phyloP scores from a whole-genome alignment of 305 asterid genomes.

The Ilex paraguariensis region DNA sequence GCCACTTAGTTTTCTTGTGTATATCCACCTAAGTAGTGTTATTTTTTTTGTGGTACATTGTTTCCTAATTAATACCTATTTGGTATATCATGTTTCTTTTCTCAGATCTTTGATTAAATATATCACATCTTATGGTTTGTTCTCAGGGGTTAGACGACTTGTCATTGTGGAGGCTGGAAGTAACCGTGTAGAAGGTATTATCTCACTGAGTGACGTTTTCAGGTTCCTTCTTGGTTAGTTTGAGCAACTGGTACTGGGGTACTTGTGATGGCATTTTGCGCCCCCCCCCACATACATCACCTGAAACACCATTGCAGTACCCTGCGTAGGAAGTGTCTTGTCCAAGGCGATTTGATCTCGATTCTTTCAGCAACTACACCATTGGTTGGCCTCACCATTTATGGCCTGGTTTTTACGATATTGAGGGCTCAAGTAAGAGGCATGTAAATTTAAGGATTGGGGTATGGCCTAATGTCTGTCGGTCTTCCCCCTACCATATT shows the following conservation, averaged over 20 bases:
- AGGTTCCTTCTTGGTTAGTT: slow-evolving; percentile 61
- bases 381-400: background rate
- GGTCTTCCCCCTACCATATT: too few species aligned
- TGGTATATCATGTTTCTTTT: too few species aligned
- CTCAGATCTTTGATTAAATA: too few species aligned
- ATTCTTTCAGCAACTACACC: background rate
- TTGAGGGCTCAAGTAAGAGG: slow-evolving; percentile 16
- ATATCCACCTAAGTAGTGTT: too few species aligned
- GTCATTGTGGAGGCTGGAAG: slow-evolving; percentile 83
- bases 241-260: slow-evolving; percentile 11
- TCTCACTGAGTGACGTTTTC: slow-evolving; percentile 63
- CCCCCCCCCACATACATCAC: background rate
- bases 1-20: too few species aligned
- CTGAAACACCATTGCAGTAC: slow-evolving; percentile 10
- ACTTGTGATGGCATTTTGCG: background rate
- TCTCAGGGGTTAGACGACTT: slow-evolving; percentile 71
- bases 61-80: too few species aligned
- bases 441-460: slow-evolving; percentile 14
- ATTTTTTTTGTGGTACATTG: too few species aligned
- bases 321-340: background rate
- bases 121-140: slow-evolving; percentile 1
- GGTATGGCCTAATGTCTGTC: slow-evolving; percentile 1
- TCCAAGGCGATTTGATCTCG: slow-evolving; percentile 14
- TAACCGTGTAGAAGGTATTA: slow-evolving; percentile 80
- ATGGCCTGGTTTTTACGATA: slow-evolving; percentile 21